These are phyloP conservation scores for Paxillus rubicundulus DNA, from an alignment of 768 basidiomycete genomes.

Conservation along the genomic window DNA sequence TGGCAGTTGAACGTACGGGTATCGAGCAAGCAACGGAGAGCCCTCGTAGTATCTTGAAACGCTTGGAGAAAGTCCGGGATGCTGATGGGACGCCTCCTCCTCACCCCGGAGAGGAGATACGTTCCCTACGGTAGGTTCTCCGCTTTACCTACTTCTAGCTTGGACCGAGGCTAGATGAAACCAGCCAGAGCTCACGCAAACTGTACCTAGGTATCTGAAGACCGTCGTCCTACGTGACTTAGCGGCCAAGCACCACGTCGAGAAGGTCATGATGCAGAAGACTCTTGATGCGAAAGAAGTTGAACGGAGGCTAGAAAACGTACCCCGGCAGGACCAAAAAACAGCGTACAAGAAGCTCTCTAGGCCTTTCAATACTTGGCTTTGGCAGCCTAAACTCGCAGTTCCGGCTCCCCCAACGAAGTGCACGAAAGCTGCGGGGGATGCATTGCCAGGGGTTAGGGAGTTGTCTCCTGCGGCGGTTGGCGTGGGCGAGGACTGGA, in stretches of 20 bases:
- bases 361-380: conserved; percentile 37
- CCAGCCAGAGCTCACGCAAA: background rate
- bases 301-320: conserved; percentile 21
- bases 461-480: conserved; percentile 26
- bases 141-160: background rate
- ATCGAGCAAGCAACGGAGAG: background rate
- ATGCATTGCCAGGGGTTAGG: background rate
- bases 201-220: conserved; percentile 51
- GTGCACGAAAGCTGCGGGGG: background rate
- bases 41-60: background rate
- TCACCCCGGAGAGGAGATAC: conserved; percentile 45
- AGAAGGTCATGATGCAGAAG: conserved; percentile 39
- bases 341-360: conserved; percentile 7
- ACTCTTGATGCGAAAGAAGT: conserved; percentile 28
- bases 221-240: conserved; percentile 48
- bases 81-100: conserved; percentile 31
- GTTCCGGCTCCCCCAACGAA: background rate
- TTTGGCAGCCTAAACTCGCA: conserved; percentile 33
- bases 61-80: background rate
- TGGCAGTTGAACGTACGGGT: conserved; percentile 14
- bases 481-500: conserved; percentile 43
- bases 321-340: conserved; percentile 17
- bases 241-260: conserved; percentile 39
- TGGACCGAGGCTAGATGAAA: background rate
- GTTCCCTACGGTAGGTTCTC: conserved; percentile 49